Conservation (phyloP, 108 stramenopile species). For the Mayamaea pseudoterrestris region DNA sequence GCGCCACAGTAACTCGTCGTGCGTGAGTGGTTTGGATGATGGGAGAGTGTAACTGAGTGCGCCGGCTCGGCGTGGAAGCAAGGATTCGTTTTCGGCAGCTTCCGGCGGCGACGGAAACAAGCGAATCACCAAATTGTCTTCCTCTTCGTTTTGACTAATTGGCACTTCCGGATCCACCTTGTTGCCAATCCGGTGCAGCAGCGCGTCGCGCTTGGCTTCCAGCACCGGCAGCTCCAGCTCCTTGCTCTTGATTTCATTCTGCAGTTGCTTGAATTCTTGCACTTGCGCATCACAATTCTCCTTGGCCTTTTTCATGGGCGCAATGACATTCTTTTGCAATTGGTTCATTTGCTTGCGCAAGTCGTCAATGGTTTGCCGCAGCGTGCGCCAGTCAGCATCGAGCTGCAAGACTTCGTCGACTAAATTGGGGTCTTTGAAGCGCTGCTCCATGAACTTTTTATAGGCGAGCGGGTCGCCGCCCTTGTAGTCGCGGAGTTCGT, state of each 20-base stretch:
- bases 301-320: slow-evolving; percentile 89
- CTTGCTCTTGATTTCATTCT: slow-evolving; percentile 55
- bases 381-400: slow-evolving; percentile 84
- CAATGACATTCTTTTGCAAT: slow-evolving; percentile 83
- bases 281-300: slow-evolving; percentile 77
- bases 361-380: slow-evolving; percentile 60
- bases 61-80: slow-evolving; percentile 49
- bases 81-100: slow-evolving; percentile 27
- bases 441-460: slow-evolving; percentile 69
- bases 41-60: slow-evolving; percentile 61
- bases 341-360: slow-evolving; percentile 79
- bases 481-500: slow-evolving; percentile 84
- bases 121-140: slow-evolving; percentile 81
- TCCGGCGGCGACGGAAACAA: slow-evolving; percentile 69
- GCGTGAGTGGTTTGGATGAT: slow-evolving; percentile 73
- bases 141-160: slow-evolving; percentile 86
- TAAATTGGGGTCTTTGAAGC: slow-evolving; percentile 76
- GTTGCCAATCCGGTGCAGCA: slow-evolving; percentile 90
- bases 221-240: slow-evolving; percentile 48
- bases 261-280: slow-evolving; percentile 76
- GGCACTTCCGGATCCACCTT: slow-evolving; percentile 94
- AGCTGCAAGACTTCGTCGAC: slow-evolving; percentile 87
- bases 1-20: slow-evolving; percentile 94
- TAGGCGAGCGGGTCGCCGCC: slow-evolving; percentile 88
- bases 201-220: slow-evolving; percentile 45